Base-by-base conservation (phyloP, 352 stramenopile genomes). In the Elongisporangium undulatum region DNA sequence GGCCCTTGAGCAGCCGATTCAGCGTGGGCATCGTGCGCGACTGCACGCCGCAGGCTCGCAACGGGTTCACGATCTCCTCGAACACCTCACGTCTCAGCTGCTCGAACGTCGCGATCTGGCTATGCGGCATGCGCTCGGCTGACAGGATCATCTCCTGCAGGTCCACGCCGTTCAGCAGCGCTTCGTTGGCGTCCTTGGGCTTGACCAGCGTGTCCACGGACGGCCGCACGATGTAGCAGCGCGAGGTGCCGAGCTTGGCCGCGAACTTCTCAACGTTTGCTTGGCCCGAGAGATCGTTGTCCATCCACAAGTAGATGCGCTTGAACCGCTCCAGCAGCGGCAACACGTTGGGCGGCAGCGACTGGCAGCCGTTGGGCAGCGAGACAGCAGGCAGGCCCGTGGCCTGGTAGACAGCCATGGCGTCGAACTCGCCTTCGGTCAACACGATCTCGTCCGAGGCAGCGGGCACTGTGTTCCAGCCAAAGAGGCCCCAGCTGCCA, bases 141-240 rank as follows among this genome's bases (percentile, higher is more conserved):
- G 88, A 62, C 0, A 83, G 64, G 13, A 99, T 74, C 26, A 97
- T 87, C 49, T 79, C 64, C 19, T 85, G 66, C 24, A 99, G 63
- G 67, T 99, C 85, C 15, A 96, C 66, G 9, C 90, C 94, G 16
- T 74, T 76, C 21, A 94, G 77, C 24, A 99, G 79, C 10, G 97
- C 97, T 64, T 99, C 98, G 75, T 99, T 99, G 13, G 98, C 97
- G 79, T 99, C 98, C 70, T 99, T 99, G n/a, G 92, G 71, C n/a
- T 68, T 69, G 45, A 74, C 26, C 7, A 65, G 54, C 15, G 67
- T 49, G 23, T 85, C 77, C 4, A 66, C 38, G 19, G 77, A 75
- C 29, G 90, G 76, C 17, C 86, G 79, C 1, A 99, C 96, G 61
- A 99, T 90, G 53, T 97, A 96, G 70, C 83, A 94, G 19, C 90